Conservation (phyloP, 2,329 filamentous ascomycete species). For the Xylariaceae sp. region DNA sequence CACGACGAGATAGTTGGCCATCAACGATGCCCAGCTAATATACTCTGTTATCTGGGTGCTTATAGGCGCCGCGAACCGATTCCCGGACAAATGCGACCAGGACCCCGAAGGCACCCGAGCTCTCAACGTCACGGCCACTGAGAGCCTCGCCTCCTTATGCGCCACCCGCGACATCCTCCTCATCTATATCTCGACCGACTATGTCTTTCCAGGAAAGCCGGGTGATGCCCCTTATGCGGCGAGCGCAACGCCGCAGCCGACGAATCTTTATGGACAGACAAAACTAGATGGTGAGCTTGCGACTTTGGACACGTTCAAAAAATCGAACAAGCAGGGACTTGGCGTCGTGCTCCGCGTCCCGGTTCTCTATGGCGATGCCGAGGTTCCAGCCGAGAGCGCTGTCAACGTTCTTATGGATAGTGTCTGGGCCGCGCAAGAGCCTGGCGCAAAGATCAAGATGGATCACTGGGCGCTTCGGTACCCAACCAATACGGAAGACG, state of each 20-base stretch:
- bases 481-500: constrained; percentile 85
- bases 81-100: constrained; percentile 77
- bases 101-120: constrained; percentile 70
- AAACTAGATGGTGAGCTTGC: constrained; percentile 60
- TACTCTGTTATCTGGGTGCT: neutral
- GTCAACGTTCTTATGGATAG: constrained; percentile 76
- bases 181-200: constrained; percentile 79
- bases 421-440: constrained; percentile 68
- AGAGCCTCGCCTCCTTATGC: constrained; percentile 62
- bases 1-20: neutral
- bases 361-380: constrained; percentile 75
- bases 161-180: constrained; percentile 58
- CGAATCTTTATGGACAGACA: constrained; percentile 69
- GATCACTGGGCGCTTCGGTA: constrained; percentile 83
- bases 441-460: constrained; percentile 63
- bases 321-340: constrained; percentile 46
- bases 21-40: constrained; percentile 1
- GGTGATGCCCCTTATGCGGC: constrained; percentile 82
- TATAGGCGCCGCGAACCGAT: constrained; percentile 78
- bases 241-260: constrained; percentile 59
- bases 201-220: constrained; percentile 67
- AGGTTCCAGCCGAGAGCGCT: constrained; percentile 69
- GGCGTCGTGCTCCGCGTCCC: constrained; percentile 75
- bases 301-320: constrained; percentile 58
- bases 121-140: constrained; percentile 71